Evolutionary conservation across 1,284 basidiomycete genomes (phyloP), one percentile per base, ranked within the genome.

Genomic region (Pseudozyma flocculosa): DNA sequence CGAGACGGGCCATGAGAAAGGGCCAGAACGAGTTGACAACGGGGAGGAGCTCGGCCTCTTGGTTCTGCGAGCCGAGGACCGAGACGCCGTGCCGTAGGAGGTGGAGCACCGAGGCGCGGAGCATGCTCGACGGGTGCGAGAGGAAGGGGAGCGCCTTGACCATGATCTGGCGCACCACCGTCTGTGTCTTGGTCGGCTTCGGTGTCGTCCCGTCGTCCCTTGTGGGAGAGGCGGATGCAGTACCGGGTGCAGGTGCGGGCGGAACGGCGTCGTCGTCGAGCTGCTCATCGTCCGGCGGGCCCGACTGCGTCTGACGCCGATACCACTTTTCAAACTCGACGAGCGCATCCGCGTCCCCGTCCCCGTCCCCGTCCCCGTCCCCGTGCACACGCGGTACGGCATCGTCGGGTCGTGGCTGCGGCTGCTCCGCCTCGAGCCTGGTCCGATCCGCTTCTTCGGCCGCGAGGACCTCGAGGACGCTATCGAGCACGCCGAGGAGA

Each of bases 1-100:
- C 74, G 1, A 78, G 59, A 7, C 75, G 61, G 1, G 66, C 61
- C 48, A 76, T 54, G 19, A 78, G 34, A 11, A 64, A 50, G 0
- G 75, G 75, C 75, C 75, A 78, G 1, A 67, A 70, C 0, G 45
- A 44, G 43, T 73, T 68, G 56, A 78, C 40, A 24, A 73, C 46
- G 1, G 73, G 68, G 24, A 76, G 51, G 9, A 75, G 50, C 34
- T 74, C 72, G 9, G 53, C 56, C 2, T 56, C 53, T 9, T 68
- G 54, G 0, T 36, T n/a, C 43, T 69, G 62, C 1, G 60, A 54
- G 1, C 54, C 62, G 2, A 73, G 59, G 2, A 65, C 54, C 7
- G 43, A 42, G 17, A 65, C 54, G 9, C 68, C 71, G 43, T 65
- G 50, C 7, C 41, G 50, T 5, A 73, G 43, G 1, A 73, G 43